These are phyloP conservation scores for Reutealis trisperma DNA, from an alignment of 345 rosid species.

Conservation along the genomic window DNA sequence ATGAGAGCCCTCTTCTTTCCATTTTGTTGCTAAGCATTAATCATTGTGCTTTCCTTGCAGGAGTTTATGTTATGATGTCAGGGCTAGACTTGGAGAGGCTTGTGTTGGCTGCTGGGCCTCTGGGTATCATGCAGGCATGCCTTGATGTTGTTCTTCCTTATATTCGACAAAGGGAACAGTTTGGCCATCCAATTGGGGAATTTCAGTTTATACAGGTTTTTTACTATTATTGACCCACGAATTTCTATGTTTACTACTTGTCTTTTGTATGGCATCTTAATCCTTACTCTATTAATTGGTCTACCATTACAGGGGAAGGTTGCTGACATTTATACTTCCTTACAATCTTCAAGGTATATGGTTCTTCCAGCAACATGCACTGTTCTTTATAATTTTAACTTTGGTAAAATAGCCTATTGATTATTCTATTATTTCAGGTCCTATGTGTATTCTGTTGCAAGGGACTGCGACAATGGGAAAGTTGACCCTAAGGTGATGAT, in stretches of 20 bases:
- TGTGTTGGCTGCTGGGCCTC: conserved; percentile 88
- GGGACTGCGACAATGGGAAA: conserved; percentile 78
- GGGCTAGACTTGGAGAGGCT: conserved; percentile 96
- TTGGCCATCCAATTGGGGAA: conserved; percentile 88
- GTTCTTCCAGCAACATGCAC: neutral
- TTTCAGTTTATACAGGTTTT: conserved; percentile 92
- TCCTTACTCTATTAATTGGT: conserved; percentile 4
- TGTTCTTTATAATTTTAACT: conserved; percentile 6
- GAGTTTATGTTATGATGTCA: conserved; percentile 94
- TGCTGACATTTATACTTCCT: conserved; percentile 90
- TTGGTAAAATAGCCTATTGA: conserved; percentile 5
- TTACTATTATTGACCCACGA: neutral
- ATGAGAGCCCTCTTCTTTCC: neutral
- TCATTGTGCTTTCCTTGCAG: conserved; percentile 38
- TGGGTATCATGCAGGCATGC: conserved; percentile 97
- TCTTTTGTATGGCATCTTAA: conserved; percentile 12
- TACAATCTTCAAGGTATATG: conserved; percentile 81
- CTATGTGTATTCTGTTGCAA: conserved; percentile 83
- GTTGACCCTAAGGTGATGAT: conserved; percentile 67
- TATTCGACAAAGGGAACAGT: conserved; percentile 75
- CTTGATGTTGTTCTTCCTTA: conserved; percentile 94
- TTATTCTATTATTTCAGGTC: conserved; percentile 49
- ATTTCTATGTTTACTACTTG: neutral
- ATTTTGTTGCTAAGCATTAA: neutral
- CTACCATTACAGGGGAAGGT: conserved; percentile 71